phyloP scores from a whole-genome alignment of 768 basidiomycete genomes.

The Trametes maxima region DNA sequence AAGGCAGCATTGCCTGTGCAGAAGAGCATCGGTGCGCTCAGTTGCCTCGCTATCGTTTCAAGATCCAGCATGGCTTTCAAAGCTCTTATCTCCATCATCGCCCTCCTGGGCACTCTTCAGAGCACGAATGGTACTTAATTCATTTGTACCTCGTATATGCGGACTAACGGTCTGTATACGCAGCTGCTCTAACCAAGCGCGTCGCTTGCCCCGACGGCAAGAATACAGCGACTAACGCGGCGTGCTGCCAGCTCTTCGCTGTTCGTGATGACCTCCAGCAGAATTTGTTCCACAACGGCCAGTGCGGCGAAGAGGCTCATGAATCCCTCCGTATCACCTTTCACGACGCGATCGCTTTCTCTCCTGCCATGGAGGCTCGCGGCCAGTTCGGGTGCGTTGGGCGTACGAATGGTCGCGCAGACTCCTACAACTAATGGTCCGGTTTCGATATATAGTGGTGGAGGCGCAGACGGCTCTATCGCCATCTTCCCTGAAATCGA shows the following conservation, averaged over 20 bases:
- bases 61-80: conserved; percentile 26
- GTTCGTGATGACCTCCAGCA: conserved; percentile 35
- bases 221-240: conserved; percentile 32
- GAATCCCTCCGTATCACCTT: conserved; percentile 33
- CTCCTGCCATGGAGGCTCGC: conserved; percentile 10
- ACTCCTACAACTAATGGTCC: not conserved
- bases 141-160: not conserved
- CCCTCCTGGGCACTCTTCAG: conserved; percentile 23
- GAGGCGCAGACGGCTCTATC: conserved; percentile 30
- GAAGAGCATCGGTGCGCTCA: not conserved
- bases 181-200: conserved; percentile 27
- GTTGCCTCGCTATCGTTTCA: not conserved
- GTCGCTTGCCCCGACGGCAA: conserved; percentile 36
- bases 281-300: conserved; percentile 32
- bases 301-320: conserved; percentile 37
- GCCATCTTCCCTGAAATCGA: conserved; percentile 25
- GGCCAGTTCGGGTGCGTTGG: conserved; percentile 22
- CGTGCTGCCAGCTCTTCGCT: conserved; percentile 37
- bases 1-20: not conserved
- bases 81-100: conserved; percentile 18
- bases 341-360: conserved; percentile 30
- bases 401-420: not conserved
- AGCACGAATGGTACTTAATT: conserved; percentile 18
- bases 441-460: conserved; percentile 16
- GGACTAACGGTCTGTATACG: not conserved